Percentiles rank a stretch among this genome's conserved stretches.
phyloP scores from a whole-genome alignment of 768 basidiomycete species.

The Trametes elegans region DNA sequence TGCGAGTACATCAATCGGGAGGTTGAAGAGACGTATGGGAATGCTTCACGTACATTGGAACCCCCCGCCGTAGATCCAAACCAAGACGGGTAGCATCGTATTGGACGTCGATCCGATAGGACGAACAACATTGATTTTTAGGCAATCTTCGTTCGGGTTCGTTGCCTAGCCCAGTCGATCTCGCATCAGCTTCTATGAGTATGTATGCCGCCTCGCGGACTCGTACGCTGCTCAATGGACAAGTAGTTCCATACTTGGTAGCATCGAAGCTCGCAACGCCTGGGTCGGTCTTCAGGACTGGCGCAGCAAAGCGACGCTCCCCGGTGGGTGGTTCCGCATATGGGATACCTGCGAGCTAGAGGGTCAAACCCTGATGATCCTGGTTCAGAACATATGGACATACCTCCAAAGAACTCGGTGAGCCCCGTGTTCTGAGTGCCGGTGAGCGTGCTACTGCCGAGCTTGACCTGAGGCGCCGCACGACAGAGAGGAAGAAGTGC shows the following conservation, averaged over 20 bases:
- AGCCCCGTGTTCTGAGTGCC: slow-evolving; percentile 20
- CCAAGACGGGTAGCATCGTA: slow-evolving; percentile 40
- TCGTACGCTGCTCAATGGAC: slow-evolving; percentile 30
- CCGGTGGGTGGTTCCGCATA: slow-evolving; percentile 35
- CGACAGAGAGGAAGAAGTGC: neutral
- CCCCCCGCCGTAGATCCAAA: slow-evolving; percentile 44
- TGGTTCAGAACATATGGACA: neutral
- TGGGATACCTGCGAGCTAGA: slow-evolving; percentile 26
- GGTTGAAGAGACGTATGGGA: too few species aligned
- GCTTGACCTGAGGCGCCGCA: slow-evolving; percentile 14
- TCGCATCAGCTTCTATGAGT: neutral
- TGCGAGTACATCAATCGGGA: neutral
- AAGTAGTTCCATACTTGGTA: slow-evolving; percentile 30
- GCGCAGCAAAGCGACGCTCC: slow-evolving; percentile 28
- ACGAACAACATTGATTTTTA: slow-evolving; percentile 45
- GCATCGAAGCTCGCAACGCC: slow-evolving; percentile 15
- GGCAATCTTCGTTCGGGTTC: slow-evolving; percentile 41
- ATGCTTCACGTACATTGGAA: slow-evolving; percentile 23
- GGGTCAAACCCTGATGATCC: neutral
- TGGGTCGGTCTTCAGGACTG: slow-evolving; percentile 20
- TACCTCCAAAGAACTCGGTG: slow-evolving; percentile 34
- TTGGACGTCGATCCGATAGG: slow-evolving; percentile 32
- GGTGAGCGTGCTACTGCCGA: slow-evolving; percentile 26
- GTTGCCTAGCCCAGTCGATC: neutral
- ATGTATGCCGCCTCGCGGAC: neutral